Percentiles rank a stretch among this genome's conserved stretches.
phyloP scores from a whole-genome alignment of 768 basidiomycete genomes.

The Calocybe indica region DNA sequence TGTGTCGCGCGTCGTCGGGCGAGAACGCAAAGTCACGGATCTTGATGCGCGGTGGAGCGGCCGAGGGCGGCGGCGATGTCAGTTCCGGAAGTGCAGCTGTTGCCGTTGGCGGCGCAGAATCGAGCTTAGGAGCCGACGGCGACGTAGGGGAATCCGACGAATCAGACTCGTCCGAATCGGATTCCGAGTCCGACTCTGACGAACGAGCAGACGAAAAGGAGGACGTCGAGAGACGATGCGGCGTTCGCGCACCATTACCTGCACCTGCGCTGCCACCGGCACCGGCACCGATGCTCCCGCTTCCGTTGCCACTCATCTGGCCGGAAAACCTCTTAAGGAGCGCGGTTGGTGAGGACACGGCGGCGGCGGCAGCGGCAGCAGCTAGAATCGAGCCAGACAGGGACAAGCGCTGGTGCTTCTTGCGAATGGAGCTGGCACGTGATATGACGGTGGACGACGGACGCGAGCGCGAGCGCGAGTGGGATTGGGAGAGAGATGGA shows the following conservation, averaged over 20 bases:
- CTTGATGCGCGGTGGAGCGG: constrained; percentile 19
- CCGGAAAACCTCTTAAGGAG: no score
- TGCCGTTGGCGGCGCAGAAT: constrained; percentile 6
- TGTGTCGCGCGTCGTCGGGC: constrained; percentile 28
- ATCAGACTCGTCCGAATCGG: background rate
- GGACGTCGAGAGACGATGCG: background rate
- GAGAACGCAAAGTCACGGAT: constrained; percentile 39
- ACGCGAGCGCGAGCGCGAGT: constrained; percentile 9
- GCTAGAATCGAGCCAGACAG: no score
- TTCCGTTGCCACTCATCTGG: no score
- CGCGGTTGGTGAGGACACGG: no score
- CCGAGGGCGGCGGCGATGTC: background rate
- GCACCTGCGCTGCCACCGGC: background rate
- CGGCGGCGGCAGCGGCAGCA: no score
- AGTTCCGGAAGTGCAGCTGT: background rate
- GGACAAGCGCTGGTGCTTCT: no score
- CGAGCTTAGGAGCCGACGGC: constrained; percentile 5
- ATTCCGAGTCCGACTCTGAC: background rate
- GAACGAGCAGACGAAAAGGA: background rate
- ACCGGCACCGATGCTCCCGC: background rate
- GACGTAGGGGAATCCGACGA: background rate
- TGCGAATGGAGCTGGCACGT: no score
- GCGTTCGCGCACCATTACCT: background rate
- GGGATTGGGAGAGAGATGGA: constrained; percentile 16
- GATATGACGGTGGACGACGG: no score